phyloP scores from a whole-genome alignment of 192 early-diverging fungal species.

The Coemansia nantahalensis region DNA sequence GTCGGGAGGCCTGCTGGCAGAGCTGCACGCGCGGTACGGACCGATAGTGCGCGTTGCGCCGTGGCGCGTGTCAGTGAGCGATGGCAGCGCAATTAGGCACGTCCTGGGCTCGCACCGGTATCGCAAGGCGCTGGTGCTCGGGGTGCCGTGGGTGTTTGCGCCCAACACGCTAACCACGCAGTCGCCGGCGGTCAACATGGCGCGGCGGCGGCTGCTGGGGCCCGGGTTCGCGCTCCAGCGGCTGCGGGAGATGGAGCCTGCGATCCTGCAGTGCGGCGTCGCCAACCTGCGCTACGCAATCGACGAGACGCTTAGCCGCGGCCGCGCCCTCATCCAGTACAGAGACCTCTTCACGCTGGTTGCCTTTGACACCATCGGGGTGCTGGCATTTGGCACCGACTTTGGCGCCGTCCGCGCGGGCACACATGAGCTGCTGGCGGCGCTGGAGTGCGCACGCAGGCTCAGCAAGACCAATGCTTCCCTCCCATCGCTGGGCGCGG shows the following conservation, averaged over 20 bases:
- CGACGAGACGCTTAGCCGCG: background rate
- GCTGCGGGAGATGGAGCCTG: slow-evolving; percentile 22
- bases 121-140: slow-evolving; percentile 30
- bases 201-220: slow-evolving; percentile 35
- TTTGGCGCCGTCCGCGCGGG: slow-evolving; percentile 20
- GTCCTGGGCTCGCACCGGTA: slow-evolving; percentile 30
- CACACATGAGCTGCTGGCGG: slow-evolving; percentile 24
- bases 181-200: slow-evolving; percentile 21
- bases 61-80: slow-evolving; percentile 35
- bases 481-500: slow-evolving; percentile 30
- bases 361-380: slow-evolving; percentile 37
- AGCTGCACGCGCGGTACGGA: slow-evolving; percentile 25
- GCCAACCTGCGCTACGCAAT: slow-evolving; percentile 9
- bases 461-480: slow-evolving; percentile 36
- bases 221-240: slow-evolving; percentile 39
- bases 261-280: slow-evolving; percentile 19
- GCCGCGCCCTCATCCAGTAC: slow-evolving; percentile 14
- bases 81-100: slow-evolving; percentile 18
- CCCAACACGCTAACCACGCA: slow-evolving; percentile 42
- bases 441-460: slow-evolving; percentile 11
- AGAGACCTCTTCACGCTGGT: slow-evolving; percentile 27
- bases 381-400: slow-evolving; percentile 27
- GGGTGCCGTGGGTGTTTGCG: slow-evolving; percentile 18
- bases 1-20: slow-evolving; percentile 16
- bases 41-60: slow-evolving; percentile 38